phyloP scores from a whole-genome alignment of 805 yeast species.

The Torulaspora quercuum region DNA sequence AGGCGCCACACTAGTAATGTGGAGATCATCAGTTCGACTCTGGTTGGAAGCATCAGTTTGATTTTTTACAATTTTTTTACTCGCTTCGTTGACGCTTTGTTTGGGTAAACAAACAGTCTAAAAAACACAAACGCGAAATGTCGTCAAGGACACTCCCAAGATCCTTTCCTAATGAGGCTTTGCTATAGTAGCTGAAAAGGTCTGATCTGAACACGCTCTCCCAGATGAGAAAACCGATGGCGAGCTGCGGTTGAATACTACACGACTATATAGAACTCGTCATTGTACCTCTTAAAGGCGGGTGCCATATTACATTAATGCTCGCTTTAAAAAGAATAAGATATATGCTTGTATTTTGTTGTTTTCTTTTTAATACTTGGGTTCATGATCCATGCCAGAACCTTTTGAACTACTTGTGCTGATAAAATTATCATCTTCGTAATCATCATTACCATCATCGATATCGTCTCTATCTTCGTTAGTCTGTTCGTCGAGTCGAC shows the following conservation, averaged over 20 bases:
- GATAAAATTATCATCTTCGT: conserved; percentile 12
- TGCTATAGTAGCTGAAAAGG: no score
- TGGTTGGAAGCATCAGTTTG: conserved; percentile 59
- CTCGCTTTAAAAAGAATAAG: no score
- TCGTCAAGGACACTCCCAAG: no score
- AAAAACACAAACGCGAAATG: no score
- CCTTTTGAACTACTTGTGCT: conserved; percentile 18
- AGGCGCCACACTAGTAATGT: conserved; percentile 89
- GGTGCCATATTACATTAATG: not conserved
- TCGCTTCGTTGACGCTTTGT: no score
- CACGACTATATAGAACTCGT: not conserved
- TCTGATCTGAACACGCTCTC: not conserved
- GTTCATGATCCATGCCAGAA: conserved; percentile 12
- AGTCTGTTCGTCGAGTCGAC: conserved; percentile 14
- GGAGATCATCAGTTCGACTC: conserved; percentile 80
- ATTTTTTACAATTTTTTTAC: no score
- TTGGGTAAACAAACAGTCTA: no score
- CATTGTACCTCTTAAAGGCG: not conserved
- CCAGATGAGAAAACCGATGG: no score
- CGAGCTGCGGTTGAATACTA: no score
- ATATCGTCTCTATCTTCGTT: conserved; percentile 9
- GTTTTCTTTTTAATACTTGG: conserved; percentile 8
- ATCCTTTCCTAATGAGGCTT: no score
- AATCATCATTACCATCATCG: conserved; percentile 8
- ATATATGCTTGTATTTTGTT: conserved; percentile 1